Conservation (phyloP, 495 filamentous ascomycete species). For the Aeminium ludgeri region DNA sequence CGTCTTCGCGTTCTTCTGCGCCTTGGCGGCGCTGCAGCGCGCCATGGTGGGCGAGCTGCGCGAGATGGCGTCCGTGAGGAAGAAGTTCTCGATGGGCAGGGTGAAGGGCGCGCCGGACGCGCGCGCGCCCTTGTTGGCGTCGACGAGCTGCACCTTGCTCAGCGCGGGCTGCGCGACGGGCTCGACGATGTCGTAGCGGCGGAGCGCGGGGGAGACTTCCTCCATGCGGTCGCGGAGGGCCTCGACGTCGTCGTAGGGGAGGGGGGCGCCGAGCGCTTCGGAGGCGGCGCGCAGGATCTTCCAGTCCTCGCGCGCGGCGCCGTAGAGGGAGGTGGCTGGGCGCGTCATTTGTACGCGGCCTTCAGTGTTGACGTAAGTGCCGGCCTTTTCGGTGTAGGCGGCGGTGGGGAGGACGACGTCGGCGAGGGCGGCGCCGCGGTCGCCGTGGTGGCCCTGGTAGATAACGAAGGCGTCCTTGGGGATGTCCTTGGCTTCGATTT, state of each 20-base stretch:
- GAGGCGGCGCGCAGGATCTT: constrained; percentile 86
- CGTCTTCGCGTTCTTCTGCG: constrained; percentile 46
- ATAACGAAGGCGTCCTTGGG: constrained; percentile 90
- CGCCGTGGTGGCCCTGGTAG: constrained; percentile 96
- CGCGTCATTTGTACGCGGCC: constrained; percentile 86
- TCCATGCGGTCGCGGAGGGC: constrained; percentile 80
- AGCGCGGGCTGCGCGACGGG: constrained; percentile 48
- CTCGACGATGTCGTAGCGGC: constrained; percentile 82
- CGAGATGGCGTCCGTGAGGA: constrained; percentile 89
- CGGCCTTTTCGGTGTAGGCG: constrained; percentile 94
- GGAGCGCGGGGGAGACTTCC: constrained; percentile 76
- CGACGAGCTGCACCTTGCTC: constrained; percentile 81
- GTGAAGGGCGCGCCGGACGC: constrained; percentile 48
- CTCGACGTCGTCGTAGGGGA: constrained; percentile 87
- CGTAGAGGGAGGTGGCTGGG: constrained; percentile 66
- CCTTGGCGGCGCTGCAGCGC: constrained; percentile 75
- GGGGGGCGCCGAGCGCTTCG: constrained; percentile 73
- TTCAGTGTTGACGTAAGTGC: constrained; percentile 93
- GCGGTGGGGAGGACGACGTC: constrained; percentile 88
- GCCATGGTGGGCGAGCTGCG: constrained; percentile 97
- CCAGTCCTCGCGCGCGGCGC: constrained; percentile 89
- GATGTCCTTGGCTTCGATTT: constrained; percentile 60
- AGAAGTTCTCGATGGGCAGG: constrained; percentile 85
- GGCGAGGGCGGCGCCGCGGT: constrained; percentile 77
- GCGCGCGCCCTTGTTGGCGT: constrained; percentile 80